Conservation (phyloP, 2,329 filamentous ascomycete species). For the Furcasterigmium furcatum region DNA sequence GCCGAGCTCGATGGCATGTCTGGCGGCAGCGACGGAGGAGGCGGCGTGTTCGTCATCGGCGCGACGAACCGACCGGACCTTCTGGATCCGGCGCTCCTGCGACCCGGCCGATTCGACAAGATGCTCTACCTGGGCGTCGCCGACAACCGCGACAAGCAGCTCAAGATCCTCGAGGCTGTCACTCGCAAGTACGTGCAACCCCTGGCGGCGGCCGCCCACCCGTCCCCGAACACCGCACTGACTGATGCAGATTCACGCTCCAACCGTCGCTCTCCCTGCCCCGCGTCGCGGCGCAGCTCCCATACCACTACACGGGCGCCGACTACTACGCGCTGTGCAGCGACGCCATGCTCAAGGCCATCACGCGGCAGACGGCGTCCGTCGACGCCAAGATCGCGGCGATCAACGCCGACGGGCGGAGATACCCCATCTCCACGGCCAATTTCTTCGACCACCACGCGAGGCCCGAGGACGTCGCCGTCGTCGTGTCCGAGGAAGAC, state of each 20-base stretch:
- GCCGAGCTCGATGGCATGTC: constrained; percentile 98
- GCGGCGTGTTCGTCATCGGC: constrained; percentile 93
- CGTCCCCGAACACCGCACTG: constrained; percentile 7
- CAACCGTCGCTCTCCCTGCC: constrained; percentile 74
- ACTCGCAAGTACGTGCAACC: constrained; percentile 75
- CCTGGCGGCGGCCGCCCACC: too few relatives aligned
- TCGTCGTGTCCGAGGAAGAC: constrained; percentile 86
- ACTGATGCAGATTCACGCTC: constrained; percentile 68
- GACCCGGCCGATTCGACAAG: constrained; percentile 93
- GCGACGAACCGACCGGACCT: constrained; percentile 94
- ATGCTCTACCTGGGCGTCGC: constrained; percentile 97
- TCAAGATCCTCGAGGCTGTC: constrained; percentile 88
- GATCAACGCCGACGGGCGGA: constrained; percentile 50
- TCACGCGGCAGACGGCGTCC: constrained; percentile 80
- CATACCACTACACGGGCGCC: constrained; percentile 95
- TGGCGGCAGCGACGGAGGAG: constrained; percentile 74
- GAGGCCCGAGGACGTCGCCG: constrained; percentile 75
- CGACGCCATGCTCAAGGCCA: constrained; percentile 97
- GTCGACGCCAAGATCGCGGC: constrained; percentile 81
- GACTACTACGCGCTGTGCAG: constrained; percentile 97
- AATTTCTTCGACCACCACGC: constrained; percentile 96
- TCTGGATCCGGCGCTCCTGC: constrained; percentile 82
- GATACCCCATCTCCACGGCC: constrained; percentile 68
- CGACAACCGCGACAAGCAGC: constrained; percentile 94
- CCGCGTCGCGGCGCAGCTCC: constrained; percentile 71